Evolutionary conservation across 2,329 filamentous ascomycete species (phyloP).

Genomic region (Hymenoscyphus infarciens): DNA sequence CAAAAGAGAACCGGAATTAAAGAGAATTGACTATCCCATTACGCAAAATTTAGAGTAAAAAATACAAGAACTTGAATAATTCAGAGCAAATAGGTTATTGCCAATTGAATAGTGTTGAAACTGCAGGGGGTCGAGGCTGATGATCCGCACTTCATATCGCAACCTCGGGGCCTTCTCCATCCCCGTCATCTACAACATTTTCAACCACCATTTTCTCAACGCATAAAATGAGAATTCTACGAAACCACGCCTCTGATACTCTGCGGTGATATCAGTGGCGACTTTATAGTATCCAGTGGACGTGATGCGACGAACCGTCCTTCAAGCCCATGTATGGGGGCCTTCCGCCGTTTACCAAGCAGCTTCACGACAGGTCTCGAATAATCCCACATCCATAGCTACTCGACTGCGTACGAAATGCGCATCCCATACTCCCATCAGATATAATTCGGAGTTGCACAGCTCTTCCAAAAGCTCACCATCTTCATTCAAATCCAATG

Average conservation of each 20-base stretch:
- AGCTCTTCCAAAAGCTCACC: not conserved
- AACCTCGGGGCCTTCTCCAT: slow-evolving; percentile 4
- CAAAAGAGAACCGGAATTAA: too few relatives aligned
- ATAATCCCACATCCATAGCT: slow-evolving; percentile 13
- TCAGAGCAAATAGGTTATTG: too few relatives aligned
- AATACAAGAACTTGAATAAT: too few relatives aligned
- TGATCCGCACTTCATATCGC: not conserved
- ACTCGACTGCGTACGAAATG: slow-evolving; percentile 14
- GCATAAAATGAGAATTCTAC: slow-evolving; percentile 29
- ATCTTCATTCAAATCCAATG: slow-evolving; percentile 15
- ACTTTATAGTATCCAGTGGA: slow-evolving; percentile 13
- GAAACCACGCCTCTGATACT: slow-evolving; percentile 21
- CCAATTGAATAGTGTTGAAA: not conserved
- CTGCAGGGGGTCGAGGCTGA: not conserved
- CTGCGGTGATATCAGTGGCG: slow-evolving; percentile 31
- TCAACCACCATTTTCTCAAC: slow-evolving; percentile 9
- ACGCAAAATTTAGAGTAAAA: too few relatives aligned
- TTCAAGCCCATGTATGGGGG: slow-evolving; percentile 26
- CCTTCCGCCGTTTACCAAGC: slow-evolving; percentile 23
- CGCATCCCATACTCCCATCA: slow-evolving; percentile 10
- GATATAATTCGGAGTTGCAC: slow-evolving; percentile 23
- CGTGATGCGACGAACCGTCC: slow-evolving; percentile 30
- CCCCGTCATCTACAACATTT: not conserved
- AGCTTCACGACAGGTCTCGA: slow-evolving; percentile 27
- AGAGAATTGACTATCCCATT: too few relatives aligned